Evolutionary conservation across 2,329 filamentous ascomycete species (phyloP).

Genomic region (Penicillium sp.): DNA sequence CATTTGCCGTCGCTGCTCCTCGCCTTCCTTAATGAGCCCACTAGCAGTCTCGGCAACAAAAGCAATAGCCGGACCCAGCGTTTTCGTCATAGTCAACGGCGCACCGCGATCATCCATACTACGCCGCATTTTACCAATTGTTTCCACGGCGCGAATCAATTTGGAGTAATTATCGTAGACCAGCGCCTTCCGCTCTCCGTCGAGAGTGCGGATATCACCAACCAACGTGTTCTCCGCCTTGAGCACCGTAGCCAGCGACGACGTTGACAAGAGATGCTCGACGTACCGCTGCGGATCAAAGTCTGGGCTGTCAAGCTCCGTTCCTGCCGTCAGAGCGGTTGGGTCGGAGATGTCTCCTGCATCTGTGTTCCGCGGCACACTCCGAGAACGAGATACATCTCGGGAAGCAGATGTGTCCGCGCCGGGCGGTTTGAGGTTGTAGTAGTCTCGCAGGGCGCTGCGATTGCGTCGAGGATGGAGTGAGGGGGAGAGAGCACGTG

Average conservation of each 20-base stretch:
- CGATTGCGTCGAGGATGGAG: conserved; percentile 63
- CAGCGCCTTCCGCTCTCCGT: conserved; percentile 92
- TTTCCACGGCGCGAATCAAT: conserved; percentile 92
- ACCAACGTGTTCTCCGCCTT: conserved; percentile 47
- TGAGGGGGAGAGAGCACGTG: conserved; percentile 41
- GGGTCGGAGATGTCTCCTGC: conserved; percentile 40
- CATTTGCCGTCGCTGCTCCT: conserved; percentile 33
- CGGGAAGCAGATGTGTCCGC: conserved; percentile 30
- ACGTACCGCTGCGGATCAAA: conserved; percentile 68
- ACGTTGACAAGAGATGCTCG: conserved; percentile 40
- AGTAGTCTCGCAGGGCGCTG: conserved; percentile 87
- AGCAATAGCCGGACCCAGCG: conserved; percentile 41
- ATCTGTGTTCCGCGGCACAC: conserved; percentile 42
- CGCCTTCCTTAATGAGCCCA: conserved; percentile 39
- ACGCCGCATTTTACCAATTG: conserved; percentile 68
- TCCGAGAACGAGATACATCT: conserved; percentile 34
- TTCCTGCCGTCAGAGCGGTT: conserved; percentile 29
- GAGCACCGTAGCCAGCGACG: conserved; percentile 43
- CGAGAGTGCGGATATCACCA: conserved; percentile 77
- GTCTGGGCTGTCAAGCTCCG: conserved; percentile 67
- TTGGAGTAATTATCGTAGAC: conserved; percentile 99
- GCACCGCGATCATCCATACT: conserved; percentile 48
- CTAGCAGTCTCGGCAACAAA: conserved; percentile 46
- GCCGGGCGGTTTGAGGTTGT: conserved; percentile 66
- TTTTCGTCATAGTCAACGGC: conserved; percentile 48